These are phyloP conservation scores for Rhododendron molle DNA, from an alignment of 148 eudicot species.

Conservation along the genomic window DNA sequence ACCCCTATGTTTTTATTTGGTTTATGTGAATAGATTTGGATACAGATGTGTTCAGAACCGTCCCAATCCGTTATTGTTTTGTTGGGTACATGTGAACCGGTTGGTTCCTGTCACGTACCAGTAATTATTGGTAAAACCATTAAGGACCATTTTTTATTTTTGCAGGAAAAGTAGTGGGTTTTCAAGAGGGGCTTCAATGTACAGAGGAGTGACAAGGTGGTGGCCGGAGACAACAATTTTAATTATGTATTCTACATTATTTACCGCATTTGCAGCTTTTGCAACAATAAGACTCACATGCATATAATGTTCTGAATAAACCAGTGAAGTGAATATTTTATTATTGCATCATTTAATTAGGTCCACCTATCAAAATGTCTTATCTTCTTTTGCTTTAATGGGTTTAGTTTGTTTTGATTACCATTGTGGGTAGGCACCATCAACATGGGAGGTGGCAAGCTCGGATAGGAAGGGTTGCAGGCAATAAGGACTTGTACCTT, in stretches of 20 bases:
- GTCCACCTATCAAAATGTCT: background rate
- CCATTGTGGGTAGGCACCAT: conserved; percentile 53
- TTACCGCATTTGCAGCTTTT: conserved; percentile 23
- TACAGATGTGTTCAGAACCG: conserved; percentile 16
- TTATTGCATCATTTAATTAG: background rate
- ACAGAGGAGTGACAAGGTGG: conserved; percentile 90
- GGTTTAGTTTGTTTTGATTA: background rate
- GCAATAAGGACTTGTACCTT: conserved; percentile 93
- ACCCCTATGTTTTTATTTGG: background rate
- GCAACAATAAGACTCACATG: conserved; percentile 12
- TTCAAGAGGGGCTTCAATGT: conserved; percentile 88
- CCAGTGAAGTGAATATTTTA: background rate
- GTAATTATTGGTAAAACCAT: background rate
- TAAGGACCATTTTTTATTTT: background rate
- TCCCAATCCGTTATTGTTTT: conserved; percentile 15
- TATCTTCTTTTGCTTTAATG: background rate
- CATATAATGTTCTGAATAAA: background rate
- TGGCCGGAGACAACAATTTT: conserved; percentile 6
- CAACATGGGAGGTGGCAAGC: conserved; percentile 98
- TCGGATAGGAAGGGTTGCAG: conserved; percentile 88
- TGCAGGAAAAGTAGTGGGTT: conserved; percentile 85
- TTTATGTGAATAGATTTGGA: background rate
- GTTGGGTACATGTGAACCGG: background rate
- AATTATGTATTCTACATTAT: background rate
- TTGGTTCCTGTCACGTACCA: background rate